Conservation (phyloP, 1,284 basidiomycete genomes). For the Ustilago loliicola region DNA sequence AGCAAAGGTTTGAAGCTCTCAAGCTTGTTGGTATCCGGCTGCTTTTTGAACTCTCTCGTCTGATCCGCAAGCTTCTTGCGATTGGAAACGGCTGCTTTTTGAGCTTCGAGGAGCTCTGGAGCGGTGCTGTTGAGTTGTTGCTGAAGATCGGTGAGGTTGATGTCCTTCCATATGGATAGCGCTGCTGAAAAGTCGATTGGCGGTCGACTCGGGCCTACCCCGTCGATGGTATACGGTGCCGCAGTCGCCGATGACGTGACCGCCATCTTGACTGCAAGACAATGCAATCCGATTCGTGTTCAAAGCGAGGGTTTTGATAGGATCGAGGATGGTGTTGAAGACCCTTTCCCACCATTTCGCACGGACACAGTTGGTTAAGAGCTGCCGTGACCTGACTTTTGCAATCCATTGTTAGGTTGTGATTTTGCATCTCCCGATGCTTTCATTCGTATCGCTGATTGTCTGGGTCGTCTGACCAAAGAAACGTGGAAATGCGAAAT, state of each 20-base stretch:
- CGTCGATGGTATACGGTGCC: slow-evolving; percentile 30
- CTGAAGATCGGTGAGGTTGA: slow-evolving; percentile 51
- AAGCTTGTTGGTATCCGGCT: slow-evolving; percentile 54
- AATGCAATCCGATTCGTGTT: not conserved
- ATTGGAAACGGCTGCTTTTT: slow-evolving; percentile 58
- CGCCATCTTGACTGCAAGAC: slow-evolving; percentile 11
- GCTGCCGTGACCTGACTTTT: not conserved
- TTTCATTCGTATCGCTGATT: not conserved
- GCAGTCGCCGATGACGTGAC: slow-evolving; percentile 13
- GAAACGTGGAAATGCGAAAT: not conserved
- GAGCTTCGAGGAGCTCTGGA: slow-evolving; percentile 46
- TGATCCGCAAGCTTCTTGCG: slow-evolving; percentile 66
- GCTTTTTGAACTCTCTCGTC: slow-evolving; percentile 66
- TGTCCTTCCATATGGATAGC: slow-evolving; percentile 56
- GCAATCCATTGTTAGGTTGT: not conserved
- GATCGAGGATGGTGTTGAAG: not conserved
- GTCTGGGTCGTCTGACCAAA: not conserved
- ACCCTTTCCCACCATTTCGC: slow-evolving; percentile 1
- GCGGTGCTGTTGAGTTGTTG: slow-evolving; percentile 42
- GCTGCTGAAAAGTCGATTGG: slow-evolving; percentile 55
- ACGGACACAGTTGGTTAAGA: slow-evolving; percentile 1
- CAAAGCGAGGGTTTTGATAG: not conserved
- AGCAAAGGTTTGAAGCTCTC: slow-evolving; percentile 64
- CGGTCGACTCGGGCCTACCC: slow-evolving; percentile 27
- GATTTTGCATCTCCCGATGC: not conserved